Evolutionary conservation across 768 basidiomycete species (phyloP).

Genomic region (Xerocomellus chrysenteron): DNA sequence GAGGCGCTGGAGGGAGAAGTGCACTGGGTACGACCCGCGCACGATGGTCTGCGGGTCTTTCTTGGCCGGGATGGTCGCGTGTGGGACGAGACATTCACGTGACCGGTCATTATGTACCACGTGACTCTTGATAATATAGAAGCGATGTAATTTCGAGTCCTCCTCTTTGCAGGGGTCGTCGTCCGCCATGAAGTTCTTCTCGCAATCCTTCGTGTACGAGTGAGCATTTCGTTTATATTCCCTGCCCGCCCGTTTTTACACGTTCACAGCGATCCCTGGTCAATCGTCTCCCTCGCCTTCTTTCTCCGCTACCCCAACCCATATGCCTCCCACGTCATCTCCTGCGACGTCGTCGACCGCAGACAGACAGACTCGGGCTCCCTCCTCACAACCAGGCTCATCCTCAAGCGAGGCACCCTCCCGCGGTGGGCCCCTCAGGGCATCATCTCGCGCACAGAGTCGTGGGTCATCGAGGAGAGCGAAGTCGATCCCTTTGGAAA

Average conservation of each 20-base stretch:
- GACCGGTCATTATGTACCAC: constrained; percentile 11
- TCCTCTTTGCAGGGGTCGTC: constrained; percentile 37
- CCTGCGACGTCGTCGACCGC: constrained; percentile 93
- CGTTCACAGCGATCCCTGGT: constrained; percentile 78
- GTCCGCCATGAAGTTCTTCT: constrained; percentile 52
- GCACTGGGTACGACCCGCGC: constrained; percentile 69
- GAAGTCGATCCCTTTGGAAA: constrained; percentile 85
- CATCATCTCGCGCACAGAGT: constrained; percentile 81
- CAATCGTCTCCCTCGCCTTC: constrained; percentile 90
- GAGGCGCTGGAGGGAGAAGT: constrained; percentile 44
- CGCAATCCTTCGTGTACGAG: constrained; percentile 59
- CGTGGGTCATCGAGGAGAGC: constrained; percentile 94
- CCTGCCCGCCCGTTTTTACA: not conserved
- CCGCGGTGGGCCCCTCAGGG: constrained; percentile 89
- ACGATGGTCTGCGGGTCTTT: constrained; percentile 67
- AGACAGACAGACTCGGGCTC: constrained; percentile 68
- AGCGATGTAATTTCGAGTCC: not conserved
- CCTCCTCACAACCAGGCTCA: constrained; percentile 83
- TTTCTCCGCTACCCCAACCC: constrained; percentile 96
- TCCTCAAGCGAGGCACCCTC: constrained; percentile 88
- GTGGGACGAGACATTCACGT: constrained; percentile 52
- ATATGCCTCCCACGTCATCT: constrained; percentile 88
- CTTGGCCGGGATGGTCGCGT: constrained; percentile 42
- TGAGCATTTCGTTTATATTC: constrained; percentile 26
- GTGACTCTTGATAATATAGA: not conserved